Evolutionary conservation across 176 grass and related monocot genomes (phyloP).

Genomic region (Ensete ventricosum): DNA sequence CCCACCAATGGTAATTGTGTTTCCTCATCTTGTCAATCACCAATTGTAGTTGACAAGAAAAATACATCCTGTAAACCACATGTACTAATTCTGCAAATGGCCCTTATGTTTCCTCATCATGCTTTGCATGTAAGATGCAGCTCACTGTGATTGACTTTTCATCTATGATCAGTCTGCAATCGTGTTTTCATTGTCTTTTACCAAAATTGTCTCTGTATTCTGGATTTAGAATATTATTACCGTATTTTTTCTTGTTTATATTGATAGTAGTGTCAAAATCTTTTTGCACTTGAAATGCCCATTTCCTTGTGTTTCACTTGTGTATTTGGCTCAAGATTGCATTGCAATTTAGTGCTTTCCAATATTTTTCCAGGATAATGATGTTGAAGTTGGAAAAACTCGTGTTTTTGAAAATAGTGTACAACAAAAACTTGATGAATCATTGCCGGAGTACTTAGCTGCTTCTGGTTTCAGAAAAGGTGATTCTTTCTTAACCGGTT

Average conservation of each 20-base stretch:
- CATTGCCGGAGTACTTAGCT: not conserved
- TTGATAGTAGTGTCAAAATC: not conserved
- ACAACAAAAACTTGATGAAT: not conserved
- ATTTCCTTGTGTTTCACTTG: not conserved
- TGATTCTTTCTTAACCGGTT: slow-evolving; percentile 22
- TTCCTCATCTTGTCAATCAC: no score
- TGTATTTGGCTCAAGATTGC: not conserved
- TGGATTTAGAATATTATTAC: not conserved
- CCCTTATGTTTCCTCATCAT: no score
- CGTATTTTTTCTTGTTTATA: not conserved
- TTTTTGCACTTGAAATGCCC: not conserved
- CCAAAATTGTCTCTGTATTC: no score
- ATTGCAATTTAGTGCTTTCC: not conserved
- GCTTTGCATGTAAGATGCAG: no score
- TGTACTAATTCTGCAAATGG: no score
- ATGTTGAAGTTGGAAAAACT: not conserved
- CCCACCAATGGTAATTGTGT: no score
- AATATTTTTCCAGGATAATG: not conserved
- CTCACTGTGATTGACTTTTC: no score
- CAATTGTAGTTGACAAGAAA: no score
- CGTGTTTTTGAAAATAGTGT: not conserved
- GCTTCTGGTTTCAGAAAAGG: slow-evolving; percentile 21
- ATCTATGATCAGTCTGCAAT: no score
- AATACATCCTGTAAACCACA: no score
- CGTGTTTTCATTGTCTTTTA: no score